These are phyloP conservation scores for Psilocybe tampanensis DNA, from an alignment of 768 basidiomycete genomes.

Conservation along the genomic window DNA sequence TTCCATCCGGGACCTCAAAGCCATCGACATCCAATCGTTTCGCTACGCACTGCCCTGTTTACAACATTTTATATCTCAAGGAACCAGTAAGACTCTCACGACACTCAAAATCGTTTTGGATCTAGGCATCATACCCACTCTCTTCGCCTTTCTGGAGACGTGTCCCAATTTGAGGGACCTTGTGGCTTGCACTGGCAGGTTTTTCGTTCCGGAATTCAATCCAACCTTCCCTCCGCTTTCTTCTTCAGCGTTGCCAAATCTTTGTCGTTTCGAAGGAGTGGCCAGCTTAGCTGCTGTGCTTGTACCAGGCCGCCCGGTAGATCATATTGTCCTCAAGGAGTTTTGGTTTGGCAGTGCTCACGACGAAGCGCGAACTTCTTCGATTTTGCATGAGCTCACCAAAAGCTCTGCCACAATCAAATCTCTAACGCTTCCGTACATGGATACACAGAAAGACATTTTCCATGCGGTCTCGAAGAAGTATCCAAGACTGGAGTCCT, in stretches of 20 bases:
- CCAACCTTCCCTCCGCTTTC: background rate
- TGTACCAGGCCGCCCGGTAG: background rate
- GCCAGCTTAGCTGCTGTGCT: background rate
- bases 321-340: background rate
- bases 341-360: background rate
- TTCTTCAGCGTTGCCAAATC: background rate
- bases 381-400: background rate
- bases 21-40: background rate
- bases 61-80: background rate
- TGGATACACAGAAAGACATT: too few relatives aligned
- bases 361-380: background rate
- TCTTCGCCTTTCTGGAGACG: conserved; percentile 1
- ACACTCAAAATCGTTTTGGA: background rate
- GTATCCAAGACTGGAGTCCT: background rate
- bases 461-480: background rate
- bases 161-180: background rate
- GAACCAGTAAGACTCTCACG: background rate
- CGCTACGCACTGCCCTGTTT: background rate
- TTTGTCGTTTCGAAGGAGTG: background rate
- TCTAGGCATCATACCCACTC: background rate
- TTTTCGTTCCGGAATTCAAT: background rate
- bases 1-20: background rate
- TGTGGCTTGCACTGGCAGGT: background rate
- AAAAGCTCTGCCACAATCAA: background rate
- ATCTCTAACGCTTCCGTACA: background rate